phyloP scores from a whole-genome alignment of 768 basidiomycete species.

The Lactarius psammicola region DNA sequence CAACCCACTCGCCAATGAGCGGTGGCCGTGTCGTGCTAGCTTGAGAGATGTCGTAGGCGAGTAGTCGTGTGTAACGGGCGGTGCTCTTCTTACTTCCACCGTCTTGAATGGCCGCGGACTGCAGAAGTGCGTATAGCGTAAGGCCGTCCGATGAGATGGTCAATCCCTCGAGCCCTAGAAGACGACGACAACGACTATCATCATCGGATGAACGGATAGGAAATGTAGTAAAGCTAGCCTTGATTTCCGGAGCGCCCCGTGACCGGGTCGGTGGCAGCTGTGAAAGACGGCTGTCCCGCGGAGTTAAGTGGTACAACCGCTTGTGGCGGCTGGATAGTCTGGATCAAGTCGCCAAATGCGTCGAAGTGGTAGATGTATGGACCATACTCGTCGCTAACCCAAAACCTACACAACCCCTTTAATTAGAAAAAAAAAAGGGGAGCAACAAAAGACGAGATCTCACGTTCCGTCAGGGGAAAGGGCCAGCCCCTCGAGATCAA shows the following conservation, averaged over 20 bases:
- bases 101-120: constrained; percentile 63
- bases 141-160: constrained; percentile 48
- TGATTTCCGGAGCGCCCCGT: constrained; percentile 58
- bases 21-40: constrained; percentile 35
- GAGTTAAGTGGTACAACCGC: constrained; percentile 52
- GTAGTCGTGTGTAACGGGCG: constrained; percentile 52
- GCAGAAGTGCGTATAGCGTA: constrained; percentile 59
- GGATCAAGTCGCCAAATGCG: constrained; percentile 46
- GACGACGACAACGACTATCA: background rate
- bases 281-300: constrained; percentile 51
- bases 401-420: constrained; percentile 42
- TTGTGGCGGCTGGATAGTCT: constrained; percentile 56
- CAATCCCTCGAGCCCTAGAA: constrained; percentile 57
- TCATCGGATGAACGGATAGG: background rate
- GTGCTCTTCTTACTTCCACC: constrained; percentile 50
- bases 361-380: constrained; percentile 60
- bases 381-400: constrained; percentile 70
- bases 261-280: constrained; percentile 45
- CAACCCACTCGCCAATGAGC: constrained; percentile 58
- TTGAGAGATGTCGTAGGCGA: constrained; percentile 52
- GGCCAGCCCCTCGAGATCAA: constrained; percentile 61
- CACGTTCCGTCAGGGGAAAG: constrained; percentile 58
- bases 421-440: background rate
- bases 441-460: constrained; percentile 26
- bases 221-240: constrained; percentile 36